These are phyloP conservation scores for Eucalyptus erythrocorys DNA, from an alignment of 345 rosid genomes.

Conservation along the genomic window DNA sequence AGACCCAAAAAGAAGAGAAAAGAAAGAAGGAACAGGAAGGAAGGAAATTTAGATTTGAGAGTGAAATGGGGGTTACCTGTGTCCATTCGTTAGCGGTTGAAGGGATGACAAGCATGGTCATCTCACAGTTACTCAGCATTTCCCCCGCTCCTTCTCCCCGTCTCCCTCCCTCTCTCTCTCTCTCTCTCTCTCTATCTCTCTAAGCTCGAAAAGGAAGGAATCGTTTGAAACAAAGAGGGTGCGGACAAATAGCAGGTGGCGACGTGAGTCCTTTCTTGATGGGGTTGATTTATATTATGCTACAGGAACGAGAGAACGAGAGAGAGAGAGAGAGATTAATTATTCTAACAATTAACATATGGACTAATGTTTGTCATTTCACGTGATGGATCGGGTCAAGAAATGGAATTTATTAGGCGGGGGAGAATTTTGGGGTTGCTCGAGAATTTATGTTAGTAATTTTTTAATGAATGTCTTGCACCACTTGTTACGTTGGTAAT, in stretches of 20 bases:
- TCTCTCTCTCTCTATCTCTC: neutral
- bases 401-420: neutral
- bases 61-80: conserved; percentile 25
- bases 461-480: neutral
- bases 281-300: conserved; percentile 6
- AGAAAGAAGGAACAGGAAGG: neutral
- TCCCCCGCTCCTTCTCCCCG: conserved; percentile 7
- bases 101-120: conserved; percentile 36
- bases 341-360: neutral
- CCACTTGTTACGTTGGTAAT: neutral
- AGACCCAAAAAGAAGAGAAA: neutral
- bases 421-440: neutral
- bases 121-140: conserved; percentile 53
- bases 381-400: conserved; percentile 22
- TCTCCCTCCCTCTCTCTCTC: neutral
- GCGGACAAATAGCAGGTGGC: conserved; percentile 67
- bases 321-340: neutral
- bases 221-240: conserved; percentile 53
- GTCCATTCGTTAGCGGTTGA: conserved; percentile 61
- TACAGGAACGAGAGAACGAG: neutral
- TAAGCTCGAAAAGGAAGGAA: conserved; percentile 6
- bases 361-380: conserved; percentile 7
- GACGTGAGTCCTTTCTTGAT: conserved; percentile 28
- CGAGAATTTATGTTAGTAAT: neutral
- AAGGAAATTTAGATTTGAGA: neutral